phyloP scores from a whole-genome alignment of 208 protist genomes.

The Naegleria gruberi region DNA sequence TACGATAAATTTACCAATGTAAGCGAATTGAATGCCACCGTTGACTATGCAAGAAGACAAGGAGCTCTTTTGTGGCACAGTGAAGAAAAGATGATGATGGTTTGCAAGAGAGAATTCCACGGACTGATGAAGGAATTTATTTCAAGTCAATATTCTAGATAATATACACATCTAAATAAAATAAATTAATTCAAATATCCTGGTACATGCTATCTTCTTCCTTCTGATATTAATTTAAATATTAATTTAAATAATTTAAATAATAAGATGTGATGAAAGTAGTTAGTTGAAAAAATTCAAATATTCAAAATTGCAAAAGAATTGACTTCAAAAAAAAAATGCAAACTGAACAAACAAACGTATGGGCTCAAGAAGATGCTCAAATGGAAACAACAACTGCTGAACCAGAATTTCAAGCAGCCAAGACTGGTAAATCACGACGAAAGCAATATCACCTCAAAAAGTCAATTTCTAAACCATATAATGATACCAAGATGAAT shows the following conservation, averaged over 20 bases:
- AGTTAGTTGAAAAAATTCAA: too few relatives aligned
- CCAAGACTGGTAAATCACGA: slow-evolving; percentile 2
- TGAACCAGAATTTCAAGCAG: background rate
- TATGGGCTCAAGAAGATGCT: background rate
- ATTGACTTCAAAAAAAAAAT: background rate
- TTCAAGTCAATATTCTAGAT: too few relatives aligned
- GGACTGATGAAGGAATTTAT: background rate
- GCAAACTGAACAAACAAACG: background rate
- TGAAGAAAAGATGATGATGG: background rate
- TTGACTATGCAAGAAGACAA: background rate
- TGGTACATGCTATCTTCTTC: too few relatives aligned
- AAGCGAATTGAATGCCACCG: background rate
- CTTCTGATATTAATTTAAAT: too few relatives aligned
- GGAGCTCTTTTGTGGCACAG: background rate
- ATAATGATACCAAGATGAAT: background rate
- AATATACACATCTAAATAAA: too few relatives aligned
- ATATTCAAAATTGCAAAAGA: too few relatives aligned
- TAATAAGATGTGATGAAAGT: too few relatives aligned
- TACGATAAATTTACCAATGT: background rate
- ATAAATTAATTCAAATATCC: too few relatives aligned
- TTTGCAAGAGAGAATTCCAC: slow-evolving; percentile 1
- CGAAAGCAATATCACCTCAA: background rate
- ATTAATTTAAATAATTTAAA: too few relatives aligned
- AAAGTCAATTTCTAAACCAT: background rate
- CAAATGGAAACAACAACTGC: background rate